A percentile compares a stretch with the other conserved stretches of the same genome.
These are phyloP conservation scores for Colletotrichum sp. DNA, from an alignment of 2,329 filamentous ascomycete species.

Conservation along the genomic window DNA sequence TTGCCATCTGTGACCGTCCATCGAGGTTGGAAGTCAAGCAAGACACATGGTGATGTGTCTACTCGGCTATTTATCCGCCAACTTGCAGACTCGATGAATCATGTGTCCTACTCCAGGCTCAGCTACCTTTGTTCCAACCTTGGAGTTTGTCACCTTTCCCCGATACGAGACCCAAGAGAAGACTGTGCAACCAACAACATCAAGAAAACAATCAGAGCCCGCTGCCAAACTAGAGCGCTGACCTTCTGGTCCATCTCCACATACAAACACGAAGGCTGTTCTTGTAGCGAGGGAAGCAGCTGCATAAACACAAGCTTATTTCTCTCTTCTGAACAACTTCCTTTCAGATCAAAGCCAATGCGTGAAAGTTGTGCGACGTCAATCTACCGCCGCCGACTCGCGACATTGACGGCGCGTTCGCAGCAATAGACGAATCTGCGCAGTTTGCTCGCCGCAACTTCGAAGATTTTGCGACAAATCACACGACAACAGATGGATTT, in stretches of 20 bases:
- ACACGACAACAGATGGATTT: accelerated
- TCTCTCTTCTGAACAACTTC: not conserved
- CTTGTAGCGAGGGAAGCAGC: not conserved
- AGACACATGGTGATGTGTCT: no score
- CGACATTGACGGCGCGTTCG: not conserved
- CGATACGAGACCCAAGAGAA: not conserved
- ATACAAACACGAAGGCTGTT: not conserved
- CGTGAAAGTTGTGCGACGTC: not conserved
- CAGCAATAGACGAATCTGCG: not conserved
- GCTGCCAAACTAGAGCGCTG: not conserved
- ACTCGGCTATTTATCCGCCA: not conserved
- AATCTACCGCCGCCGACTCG: not conserved
- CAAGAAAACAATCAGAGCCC: not conserved
- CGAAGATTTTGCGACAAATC: not conserved
- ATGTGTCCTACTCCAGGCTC: not conserved
- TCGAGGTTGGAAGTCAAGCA: not conserved
- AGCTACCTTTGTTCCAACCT: not conserved
- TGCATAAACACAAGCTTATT: not conserved
- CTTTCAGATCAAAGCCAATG: not conserved
- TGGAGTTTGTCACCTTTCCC: not conserved
- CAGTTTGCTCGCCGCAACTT: not conserved
- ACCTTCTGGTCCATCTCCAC: not conserved
- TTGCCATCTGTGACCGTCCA: not conserved
- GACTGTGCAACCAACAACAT: not conserved
- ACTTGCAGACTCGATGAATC: not conserved